Evolutionary conservation across 225 moss, liverwort and hornwort species (phyloP).

Genomic region (Pseudoscleropodium purum): DNA sequence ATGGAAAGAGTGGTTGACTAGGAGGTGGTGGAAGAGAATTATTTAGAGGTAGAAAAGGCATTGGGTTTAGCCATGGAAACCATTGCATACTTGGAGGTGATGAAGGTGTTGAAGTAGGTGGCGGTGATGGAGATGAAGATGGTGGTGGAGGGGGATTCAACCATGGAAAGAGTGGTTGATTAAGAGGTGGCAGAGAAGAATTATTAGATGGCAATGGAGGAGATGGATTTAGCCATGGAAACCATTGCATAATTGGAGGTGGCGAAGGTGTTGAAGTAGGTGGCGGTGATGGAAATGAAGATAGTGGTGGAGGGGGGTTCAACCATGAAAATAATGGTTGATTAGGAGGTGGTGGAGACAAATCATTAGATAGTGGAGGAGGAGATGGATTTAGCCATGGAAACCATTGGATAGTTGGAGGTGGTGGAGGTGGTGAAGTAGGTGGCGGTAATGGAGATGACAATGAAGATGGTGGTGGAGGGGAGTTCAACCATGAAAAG

Average conservation of each 20-base stretch:
- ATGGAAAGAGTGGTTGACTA: not conserved
- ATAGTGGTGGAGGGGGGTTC: too few relatives aligned
- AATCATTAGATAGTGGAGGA: rapidly evolving
- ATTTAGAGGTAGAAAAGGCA: not conserved
- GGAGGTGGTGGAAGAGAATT: not conserved
- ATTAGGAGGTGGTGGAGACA: too few relatives aligned
- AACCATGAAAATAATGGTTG: too few relatives aligned
- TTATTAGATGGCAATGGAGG: too few relatives aligned
- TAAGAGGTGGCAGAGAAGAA: too few relatives aligned
- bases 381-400: not conserved
- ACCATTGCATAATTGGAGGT: too few relatives aligned
- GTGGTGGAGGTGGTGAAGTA: too few relatives aligned
- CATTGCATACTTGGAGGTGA: not conserved
- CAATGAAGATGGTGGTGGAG: not conserved
- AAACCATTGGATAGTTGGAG: not conserved
- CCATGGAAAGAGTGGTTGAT: not conserved
- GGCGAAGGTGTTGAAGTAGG: too few relatives aligned
- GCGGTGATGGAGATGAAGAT: too few relatives aligned
- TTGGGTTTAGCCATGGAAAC: not conserved
- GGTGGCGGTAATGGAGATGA: not conserved
- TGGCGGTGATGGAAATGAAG: too few relatives aligned
- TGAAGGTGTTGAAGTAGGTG: too few relatives aligned
- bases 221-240: too few relatives aligned
- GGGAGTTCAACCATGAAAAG: not conserved
- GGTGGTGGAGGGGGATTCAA: not conserved